These are phyloP conservation scores for Colletotrichum simmondsii DNA, from an alignment of 2,329 filamentous ascomycete species.

Conservation along the genomic window DNA sequence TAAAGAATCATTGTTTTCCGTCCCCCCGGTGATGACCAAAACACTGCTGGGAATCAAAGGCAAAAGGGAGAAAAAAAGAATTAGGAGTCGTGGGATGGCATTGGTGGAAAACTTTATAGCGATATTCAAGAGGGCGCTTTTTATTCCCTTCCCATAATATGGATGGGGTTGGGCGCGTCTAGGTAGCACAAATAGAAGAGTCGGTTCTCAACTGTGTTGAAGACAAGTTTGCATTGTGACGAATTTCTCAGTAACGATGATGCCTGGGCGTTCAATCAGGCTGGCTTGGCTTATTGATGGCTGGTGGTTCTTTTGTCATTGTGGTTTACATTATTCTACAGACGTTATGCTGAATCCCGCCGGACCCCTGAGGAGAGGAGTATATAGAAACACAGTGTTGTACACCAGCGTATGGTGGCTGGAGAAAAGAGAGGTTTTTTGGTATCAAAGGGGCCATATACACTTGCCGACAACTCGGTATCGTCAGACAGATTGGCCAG, in stretches of 20 bases:
- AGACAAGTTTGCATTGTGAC: background rate
- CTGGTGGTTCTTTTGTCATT: background rate
- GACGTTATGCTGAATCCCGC: background rate
- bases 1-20: slow-evolving; percentile 22
- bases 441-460: slow-evolving; percentile 11
- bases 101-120: slow-evolving; percentile 3
- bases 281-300: too few species aligned
- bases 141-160: background rate
- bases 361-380: background rate
- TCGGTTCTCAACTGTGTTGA: slow-evolving; percentile 1
- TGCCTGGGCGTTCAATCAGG: too few species aligned
- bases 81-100: background rate
- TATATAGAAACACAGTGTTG: slow-evolving; percentile 6
- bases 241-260: background rate
- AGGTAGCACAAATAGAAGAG: slow-evolving; percentile 31
- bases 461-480: background rate
- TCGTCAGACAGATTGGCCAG: too few species aligned
- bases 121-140: slow-evolving; percentile 23
- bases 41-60: background rate
- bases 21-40: slow-evolving; percentile 11
- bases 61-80: background rate
- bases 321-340: slow-evolving; percentile 28
- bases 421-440: background rate
- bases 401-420: slow-evolving; percentile 1
- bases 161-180: slow-evolving; percentile 7